Base-by-base conservation (phyloP, 805 yeast species). In the Hanseniaspora guilliermondii region DNA sequence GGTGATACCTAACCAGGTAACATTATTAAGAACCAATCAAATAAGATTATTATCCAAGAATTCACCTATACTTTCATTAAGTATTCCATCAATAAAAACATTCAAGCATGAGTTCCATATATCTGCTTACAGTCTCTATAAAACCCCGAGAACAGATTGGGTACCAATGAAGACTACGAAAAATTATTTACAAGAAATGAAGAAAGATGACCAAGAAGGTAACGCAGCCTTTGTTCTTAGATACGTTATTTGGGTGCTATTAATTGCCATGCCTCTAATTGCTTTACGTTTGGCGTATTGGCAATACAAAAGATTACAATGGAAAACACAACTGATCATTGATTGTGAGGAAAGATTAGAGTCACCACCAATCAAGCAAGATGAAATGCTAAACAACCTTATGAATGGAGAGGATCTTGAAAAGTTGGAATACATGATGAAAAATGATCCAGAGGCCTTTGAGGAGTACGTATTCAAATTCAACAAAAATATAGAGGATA, bases 251-350 rank as follows among this genome's bases (percentile, higher is more conserved):
- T 56, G 73, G 27, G 67, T 72, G 0, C 56, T 73, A 11, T 62
- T 74, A 67, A 60, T 73, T 49, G 78, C 91, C 21, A 91, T 94
- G 83, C 98, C 98, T 0, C 74, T 88, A 1, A 75, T 88, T 2
- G 79, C 96, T 11, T 85, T 91, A 65, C 82, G 81, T 47, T 70
- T 93, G 44, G 98, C 97, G 1, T 77, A 88, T 55, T 93, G 98
- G 98, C 98, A 93, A 70, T 80, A 86, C 46, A 73, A 78, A 61
- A 74, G 98, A 59, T 70, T 93, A 49, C 74, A 78, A 57, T 93
- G 98, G 98, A 93, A 93, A 66, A 84, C 81, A 24, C 78, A 82
- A 58, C 73, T 93, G 58, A 84, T 93, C 57, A 83, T 94, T 3
- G 76, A 77, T 21, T 82, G 91, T 62, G 97, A 93, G 66, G 87